Evolutionary conservation across 495 filamentous ascomycete genomes (phyloP).

Genomic region (Penicillium pancosmium): DNA sequence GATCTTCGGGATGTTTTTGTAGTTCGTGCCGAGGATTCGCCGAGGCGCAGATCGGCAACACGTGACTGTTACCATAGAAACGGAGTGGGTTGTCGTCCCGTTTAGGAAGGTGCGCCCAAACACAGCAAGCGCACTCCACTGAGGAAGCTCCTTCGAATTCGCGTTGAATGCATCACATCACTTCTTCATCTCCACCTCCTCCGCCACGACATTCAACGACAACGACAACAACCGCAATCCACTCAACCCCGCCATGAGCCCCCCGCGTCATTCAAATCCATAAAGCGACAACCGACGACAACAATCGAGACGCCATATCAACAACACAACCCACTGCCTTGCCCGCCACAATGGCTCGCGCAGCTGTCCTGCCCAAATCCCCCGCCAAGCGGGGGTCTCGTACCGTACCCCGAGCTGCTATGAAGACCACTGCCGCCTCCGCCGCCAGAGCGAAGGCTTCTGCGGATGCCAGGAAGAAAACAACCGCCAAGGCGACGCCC

Average conservation of each 20-base stretch:
- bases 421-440: slow-evolving; percentile 22
- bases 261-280: slow-evolving; percentile 3
- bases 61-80: slow-evolving; percentile 21
- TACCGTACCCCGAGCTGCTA: slow-evolving; percentile 29
- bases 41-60: not conserved
- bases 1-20: no score
- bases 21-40: no score
- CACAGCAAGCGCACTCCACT: slow-evolving; percentile 22
- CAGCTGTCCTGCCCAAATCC: slow-evolving; percentile 42
- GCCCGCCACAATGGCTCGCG: slow-evolving; percentile 40
- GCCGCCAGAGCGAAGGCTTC: slow-evolving; percentile 23
- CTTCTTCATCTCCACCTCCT: not conserved
- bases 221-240: slow-evolving; percentile 7
- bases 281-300: slow-evolving; percentile 15
- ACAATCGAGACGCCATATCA: not conserved
- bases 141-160: not conserved
- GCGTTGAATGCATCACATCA: slow-evolving; percentile 15
- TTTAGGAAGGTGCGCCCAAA: slow-evolving; percentile 3
- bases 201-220: slow-evolving; percentile 10
- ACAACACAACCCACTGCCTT: slow-evolving; percentile 5
- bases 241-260: slow-evolving; percentile 25
- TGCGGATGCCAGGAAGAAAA: slow-evolving; percentile 19
- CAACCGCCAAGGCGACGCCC: slow-evolving; percentile 23
- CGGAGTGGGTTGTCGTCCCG: not conserved
- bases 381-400: slow-evolving; percentile 40